Percentiles rank a stretch among this genome's conserved stretches.
phyloP scores from a whole-genome alignment of 129 eudicot genomes.

The Tagetes erecta region DNA sequence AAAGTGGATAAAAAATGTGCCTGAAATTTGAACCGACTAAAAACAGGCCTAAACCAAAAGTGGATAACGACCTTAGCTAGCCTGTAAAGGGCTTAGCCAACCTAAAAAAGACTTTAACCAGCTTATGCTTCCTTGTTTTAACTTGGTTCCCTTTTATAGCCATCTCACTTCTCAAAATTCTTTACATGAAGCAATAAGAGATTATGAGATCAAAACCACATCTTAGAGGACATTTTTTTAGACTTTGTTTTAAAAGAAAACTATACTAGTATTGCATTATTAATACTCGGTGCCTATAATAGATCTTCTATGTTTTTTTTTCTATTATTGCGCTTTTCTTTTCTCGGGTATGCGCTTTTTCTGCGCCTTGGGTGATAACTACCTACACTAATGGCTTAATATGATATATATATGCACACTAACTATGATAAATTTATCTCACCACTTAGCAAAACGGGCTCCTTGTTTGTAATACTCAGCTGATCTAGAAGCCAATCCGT shows the following conservation, averaged over 20 bases:
- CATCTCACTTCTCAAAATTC: neutral
- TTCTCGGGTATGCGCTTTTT: neutral
- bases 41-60: neutral
- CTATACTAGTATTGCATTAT: no score
- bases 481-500: slow-evolving; percentile 90
- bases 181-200: neutral
- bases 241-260: neutral
- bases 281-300: neutral
- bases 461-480: slow-evolving; percentile 96
- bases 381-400: neutral
- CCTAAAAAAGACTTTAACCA: neutral
- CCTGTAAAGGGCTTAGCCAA: no score
- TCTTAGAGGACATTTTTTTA: no score
- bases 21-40: neutral
- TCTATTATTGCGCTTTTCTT: neutral
- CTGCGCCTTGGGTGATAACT: neutral
- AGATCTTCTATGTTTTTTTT: no score
- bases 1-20: neutral
- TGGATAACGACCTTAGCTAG: neutral
- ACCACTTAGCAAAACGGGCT: slow-evolving; percentile 98
- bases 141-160: neutral
- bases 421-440: slow-evolving; percentile 23
- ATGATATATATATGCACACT: neutral
- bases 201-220: neutral
- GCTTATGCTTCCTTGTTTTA: neutral